Conservation (phyloP, 2,329 filamentous ascomycete genomes). For the Trichoderma sp. region DNA sequence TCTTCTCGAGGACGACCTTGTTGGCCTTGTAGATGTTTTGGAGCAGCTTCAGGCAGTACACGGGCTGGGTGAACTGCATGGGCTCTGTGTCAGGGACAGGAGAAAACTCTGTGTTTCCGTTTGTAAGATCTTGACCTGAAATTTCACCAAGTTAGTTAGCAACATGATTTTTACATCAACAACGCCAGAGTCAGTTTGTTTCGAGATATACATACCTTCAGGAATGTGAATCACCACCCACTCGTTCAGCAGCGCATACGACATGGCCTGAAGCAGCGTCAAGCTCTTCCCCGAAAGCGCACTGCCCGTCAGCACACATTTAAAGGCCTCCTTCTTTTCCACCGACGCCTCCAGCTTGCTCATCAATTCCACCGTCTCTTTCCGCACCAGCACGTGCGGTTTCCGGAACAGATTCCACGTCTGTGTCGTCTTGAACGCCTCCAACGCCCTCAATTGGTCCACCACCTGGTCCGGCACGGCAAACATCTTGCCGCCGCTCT, state of each 20-base stretch:
- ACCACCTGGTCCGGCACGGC: constrained; percentile 67
- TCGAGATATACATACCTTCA: constrained; percentile 62
- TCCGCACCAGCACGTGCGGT: constrained; percentile 74
- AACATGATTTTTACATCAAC: too few relatives aligned
- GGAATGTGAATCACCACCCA: constrained; percentile 91
- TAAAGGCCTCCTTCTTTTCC: constrained; percentile 51
- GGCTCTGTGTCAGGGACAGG: constrained; percentile 60
- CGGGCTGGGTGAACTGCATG: constrained; percentile 71
- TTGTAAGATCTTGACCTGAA: constrained; percentile 72
- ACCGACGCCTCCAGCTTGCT: constrained; percentile 58
- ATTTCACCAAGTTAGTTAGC: too few relatives aligned
- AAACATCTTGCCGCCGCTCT: constrained; percentile 64
- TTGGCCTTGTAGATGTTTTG: constrained; percentile 73
- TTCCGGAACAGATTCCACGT: constrained; percentile 82
- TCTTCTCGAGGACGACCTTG: constrained; percentile 55
- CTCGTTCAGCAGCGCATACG: constrained; percentile 74
- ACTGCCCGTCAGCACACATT: constrained; percentile 70
- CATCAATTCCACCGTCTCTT: constrained; percentile 74
- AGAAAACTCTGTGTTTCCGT: constrained; percentile 77
- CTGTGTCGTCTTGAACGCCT: constrained; percentile 90
- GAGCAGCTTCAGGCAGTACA: constrained; percentile 73
- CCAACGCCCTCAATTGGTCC: constrained; percentile 76
- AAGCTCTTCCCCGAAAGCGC: constrained; percentile 83
- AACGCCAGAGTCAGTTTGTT: neutral
- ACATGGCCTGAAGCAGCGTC: constrained; percentile 77